These are phyloP conservation scores for Melampsora larici-populina DNA, from an alignment of 1,284 basidiomycete species.

Conservation along the genomic window DNA sequence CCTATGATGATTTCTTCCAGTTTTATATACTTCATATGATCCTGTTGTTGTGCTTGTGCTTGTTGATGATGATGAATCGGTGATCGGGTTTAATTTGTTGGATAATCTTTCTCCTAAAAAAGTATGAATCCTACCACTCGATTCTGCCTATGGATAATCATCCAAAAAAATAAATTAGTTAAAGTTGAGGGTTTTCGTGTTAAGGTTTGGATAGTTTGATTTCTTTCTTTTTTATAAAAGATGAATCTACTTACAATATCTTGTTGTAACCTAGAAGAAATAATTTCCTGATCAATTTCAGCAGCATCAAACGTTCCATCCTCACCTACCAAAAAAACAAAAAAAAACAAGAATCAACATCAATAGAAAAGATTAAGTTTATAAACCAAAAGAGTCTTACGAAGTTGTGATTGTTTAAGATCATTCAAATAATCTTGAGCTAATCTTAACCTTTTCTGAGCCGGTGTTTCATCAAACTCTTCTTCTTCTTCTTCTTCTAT, in stretches of 20 bases:
- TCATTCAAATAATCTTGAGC: slow-evolving; percentile 85
- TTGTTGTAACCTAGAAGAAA: slow-evolving; percentile 35
- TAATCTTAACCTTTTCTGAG: slow-evolving; percentile 83
- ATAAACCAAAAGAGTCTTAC: slow-evolving; percentile 49
- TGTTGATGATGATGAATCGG: background rate
- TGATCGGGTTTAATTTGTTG: background rate
- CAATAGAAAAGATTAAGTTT: slow-evolving; percentile 7
- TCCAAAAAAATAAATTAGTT: too few relatives aligned
- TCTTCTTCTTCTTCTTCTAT: slow-evolving; percentile 45
- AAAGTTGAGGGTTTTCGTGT: too few relatives aligned
- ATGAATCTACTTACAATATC: slow-evolving; percentile 26
- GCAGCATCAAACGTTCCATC: slow-evolving; percentile 40
- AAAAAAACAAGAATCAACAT: too few relatives aligned
- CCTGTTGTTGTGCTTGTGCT: background rate
- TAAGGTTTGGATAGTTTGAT: too few relatives aligned
- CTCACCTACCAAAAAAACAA: slow-evolving; percentile 8
- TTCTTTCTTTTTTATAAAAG: too few relatives aligned
- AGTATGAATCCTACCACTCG: slow-evolving; percentile 53
- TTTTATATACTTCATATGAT: slow-evolving; percentile 5
- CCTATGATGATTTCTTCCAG: slow-evolving; percentile 31
- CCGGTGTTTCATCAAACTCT: slow-evolving; percentile 67
- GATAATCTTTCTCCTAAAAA: slow-evolving; percentile 45
- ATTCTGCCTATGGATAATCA: slow-evolving; percentile 52
- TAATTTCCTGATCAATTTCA: slow-evolving; percentile 38
- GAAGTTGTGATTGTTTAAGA: slow-evolving; percentile 72